phyloP scores from a whole-genome alignment of 192 early-diverging fungal genomes.

The Gryganskiella cystojenkinii region DNA sequence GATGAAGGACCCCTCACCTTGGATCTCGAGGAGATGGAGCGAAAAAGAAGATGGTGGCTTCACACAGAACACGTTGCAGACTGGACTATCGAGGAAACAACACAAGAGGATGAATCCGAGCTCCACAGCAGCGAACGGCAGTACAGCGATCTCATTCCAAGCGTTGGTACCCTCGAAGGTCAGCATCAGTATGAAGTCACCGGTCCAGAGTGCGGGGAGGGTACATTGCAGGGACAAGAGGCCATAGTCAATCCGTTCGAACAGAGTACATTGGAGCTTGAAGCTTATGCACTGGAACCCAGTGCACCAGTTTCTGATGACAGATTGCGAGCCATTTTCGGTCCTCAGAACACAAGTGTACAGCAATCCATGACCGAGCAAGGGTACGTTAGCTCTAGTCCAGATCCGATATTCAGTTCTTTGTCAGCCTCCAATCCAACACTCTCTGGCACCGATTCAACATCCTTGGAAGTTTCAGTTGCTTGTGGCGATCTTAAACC shows the following conservation, averaged over 20 bases:
- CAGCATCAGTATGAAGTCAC: neutral
- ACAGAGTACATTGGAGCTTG: no score
- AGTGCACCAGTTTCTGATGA: neutral
- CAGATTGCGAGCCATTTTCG: no score
- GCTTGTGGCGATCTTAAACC: neutral
- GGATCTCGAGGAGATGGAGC: constrained; percentile 30
- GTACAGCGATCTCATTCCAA: neutral
- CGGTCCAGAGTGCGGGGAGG: neutral
- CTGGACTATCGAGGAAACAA: constrained; percentile 13
- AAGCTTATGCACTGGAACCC: no score
- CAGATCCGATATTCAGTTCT: constrained; percentile 11
- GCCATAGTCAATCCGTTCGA: neutral
- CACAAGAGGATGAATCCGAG: neutral
- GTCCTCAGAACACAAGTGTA: no score
- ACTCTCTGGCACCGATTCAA: no score
- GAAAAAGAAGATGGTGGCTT: constrained; percentile 30
- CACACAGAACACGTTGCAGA: neutral
- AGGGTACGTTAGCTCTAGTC: constrained; percentile 21
- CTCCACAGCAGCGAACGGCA: neutral
- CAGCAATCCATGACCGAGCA: no score
- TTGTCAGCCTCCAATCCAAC: neutral
- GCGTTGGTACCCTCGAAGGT: neutral
- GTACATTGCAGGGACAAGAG: neutral
- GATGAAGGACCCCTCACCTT: constrained; percentile 39
- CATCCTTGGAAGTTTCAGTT: neutral